phyloP scores from a whole-genome alignment of 495 filamentous ascomycete species.

The Xeromyces bisporus region DNA sequence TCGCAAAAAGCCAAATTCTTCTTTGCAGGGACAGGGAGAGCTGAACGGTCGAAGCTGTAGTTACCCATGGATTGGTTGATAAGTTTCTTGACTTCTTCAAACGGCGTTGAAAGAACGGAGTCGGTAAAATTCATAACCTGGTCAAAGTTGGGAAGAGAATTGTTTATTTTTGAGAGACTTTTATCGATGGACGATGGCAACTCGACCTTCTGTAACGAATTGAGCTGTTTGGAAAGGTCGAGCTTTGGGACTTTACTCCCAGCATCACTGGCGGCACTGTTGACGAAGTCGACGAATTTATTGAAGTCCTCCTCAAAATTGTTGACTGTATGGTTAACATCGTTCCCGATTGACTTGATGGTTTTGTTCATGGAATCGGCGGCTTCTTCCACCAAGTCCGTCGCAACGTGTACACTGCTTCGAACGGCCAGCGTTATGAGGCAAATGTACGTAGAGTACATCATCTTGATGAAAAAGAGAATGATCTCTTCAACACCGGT shows the following conservation, averaged over 20 bases:
- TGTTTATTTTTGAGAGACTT: slow-evolving; percentile 50
- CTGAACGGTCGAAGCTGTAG: slow-evolving; percentile 58
- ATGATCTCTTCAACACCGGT: slow-evolving; percentile 76
- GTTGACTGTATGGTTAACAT: slow-evolving; percentile 36
- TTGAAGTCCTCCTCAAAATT: slow-evolving; percentile 47
- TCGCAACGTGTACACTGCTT: slow-evolving; percentile 53
- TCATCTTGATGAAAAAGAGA: slow-evolving; percentile 75
- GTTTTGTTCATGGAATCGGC: slow-evolving; percentile 56
- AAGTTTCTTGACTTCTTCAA: slow-evolving; percentile 54
- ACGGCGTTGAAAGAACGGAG: slow-evolving; percentile 54
- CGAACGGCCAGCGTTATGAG: slow-evolving; percentile 65
- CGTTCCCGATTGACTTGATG: slow-evolving; percentile 45
- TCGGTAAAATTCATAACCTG: slow-evolving; percentile 65
- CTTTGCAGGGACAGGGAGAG: slow-evolving; percentile 69
- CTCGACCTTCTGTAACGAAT: slow-evolving; percentile 49
- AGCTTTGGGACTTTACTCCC: slow-evolving; percentile 31
- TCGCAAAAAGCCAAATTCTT: slow-evolving; percentile 75
- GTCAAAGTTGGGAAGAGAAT: slow-evolving; percentile 63
- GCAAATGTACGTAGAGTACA: slow-evolving; percentile 77
- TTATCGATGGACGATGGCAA: slow-evolving; percentile 47
- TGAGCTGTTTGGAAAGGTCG: slow-evolving; percentile 40
- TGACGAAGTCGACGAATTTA: slow-evolving; percentile 30
- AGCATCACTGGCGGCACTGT: slow-evolving; percentile 16
- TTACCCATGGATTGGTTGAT: slow-evolving; percentile 47
- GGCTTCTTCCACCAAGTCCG: slow-evolving; percentile 52